These are phyloP conservation scores for Coelastrella sp. DNA, from an alignment of 139 green algal genomes.

Conservation along the genomic window DNA sequence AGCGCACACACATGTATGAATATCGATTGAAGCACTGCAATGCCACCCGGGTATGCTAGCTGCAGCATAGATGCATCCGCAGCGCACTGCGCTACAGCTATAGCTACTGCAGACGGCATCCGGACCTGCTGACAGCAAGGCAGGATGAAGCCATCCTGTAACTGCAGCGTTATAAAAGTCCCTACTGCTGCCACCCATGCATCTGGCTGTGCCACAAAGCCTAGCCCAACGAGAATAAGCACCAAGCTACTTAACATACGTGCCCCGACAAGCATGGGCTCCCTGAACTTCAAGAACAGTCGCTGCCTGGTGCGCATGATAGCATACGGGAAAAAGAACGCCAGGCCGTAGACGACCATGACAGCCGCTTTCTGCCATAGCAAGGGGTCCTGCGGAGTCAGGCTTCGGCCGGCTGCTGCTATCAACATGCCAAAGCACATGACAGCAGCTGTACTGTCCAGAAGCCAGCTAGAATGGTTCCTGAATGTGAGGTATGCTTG, in stretches of 20 bases:
- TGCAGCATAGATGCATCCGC: constrained; percentile 1
- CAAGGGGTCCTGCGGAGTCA: neutral
- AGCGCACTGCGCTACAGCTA: neutral
- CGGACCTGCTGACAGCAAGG: constrained; percentile 38
- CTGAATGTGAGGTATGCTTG: constrained; percentile 26
- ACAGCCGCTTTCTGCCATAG: neutral
- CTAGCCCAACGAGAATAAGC: neutral
- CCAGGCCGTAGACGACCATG: neutral
- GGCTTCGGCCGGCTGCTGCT: neutral
- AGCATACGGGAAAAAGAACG: constrained; percentile 22
- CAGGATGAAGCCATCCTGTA: constrained; percentile 35
- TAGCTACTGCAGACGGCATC: neutral
- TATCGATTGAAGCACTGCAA: neutral
- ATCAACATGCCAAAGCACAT: constrained; percentile 21
- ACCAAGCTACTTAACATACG: neutral
- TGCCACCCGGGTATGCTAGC: neutral
- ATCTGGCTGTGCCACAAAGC: neutral
- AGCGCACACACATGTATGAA: neutral
- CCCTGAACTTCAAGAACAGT: constrained; percentile 11
- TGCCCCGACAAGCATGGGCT: constrained; percentile 19
- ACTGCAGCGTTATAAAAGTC: neutral
- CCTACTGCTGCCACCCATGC: constrained; percentile 8
- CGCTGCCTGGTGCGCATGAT: constrained; percentile 6
- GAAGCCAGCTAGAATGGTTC: constrained; percentile 3
- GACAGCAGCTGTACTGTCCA: constrained; percentile 19